Evolutionary conservation across 371 early-diverging fungal species (phyloP).

Genomic region (Actinomucor elegans): DNA sequence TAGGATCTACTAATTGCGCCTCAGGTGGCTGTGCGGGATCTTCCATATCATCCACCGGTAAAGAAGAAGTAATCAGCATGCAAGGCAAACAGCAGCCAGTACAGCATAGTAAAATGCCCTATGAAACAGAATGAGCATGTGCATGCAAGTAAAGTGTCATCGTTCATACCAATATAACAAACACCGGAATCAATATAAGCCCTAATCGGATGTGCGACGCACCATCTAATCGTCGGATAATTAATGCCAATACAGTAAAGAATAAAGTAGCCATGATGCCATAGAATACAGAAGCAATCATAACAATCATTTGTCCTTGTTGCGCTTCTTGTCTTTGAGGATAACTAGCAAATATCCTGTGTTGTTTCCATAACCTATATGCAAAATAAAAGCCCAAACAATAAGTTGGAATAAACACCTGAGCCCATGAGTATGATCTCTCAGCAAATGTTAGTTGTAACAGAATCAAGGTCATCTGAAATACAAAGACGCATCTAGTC

Average conservation of each 20-base stretch:
- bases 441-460: slow-evolving; percentile 30
- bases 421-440: slow-evolving; percentile 52
- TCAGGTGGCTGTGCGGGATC: slow-evolving; percentile 2
- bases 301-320: slow-evolving; percentile 56
- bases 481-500: neutral
- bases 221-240: slow-evolving; percentile 65
- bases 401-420: slow-evolving; percentile 79
- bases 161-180: slow-evolving; percentile 58
- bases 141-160: neutral
- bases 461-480: slow-evolving; percentile 44
- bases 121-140: slow-evolving; percentile 2
- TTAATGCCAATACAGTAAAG: slow-evolving; percentile 74
- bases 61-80: slow-evolving; percentile 33
- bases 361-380: slow-evolving; percentile 47
- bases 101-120: slow-evolving; percentile 64
- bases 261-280: slow-evolving; percentile 52
- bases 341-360: slow-evolving; percentile 40
- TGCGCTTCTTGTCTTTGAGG: slow-evolving; percentile 45
- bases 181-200: slow-evolving; percentile 80
- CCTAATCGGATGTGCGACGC: slow-evolving; percentile 48
- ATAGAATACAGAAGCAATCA: slow-evolving; percentile 51
- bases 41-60: slow-evolving; percentile 30
- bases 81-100: slow-evolving; percentile 77
- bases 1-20: slow-evolving; percentile 8
- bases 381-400: slow-evolving; percentile 60